Conservation (phyloP, 768 basidiomycete species). For the Cantharellus cinnabarinus region DNA sequence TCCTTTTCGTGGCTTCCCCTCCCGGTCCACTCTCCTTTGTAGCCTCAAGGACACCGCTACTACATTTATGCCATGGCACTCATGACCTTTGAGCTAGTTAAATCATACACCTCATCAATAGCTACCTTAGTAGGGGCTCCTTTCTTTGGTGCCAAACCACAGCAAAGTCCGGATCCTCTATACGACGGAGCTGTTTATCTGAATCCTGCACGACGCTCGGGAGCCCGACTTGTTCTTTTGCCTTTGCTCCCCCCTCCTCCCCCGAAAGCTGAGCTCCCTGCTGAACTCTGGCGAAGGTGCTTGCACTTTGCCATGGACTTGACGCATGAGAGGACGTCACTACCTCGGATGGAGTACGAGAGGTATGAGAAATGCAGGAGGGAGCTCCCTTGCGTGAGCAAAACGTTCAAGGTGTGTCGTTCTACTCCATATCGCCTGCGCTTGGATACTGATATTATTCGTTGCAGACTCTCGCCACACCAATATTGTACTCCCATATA, state of each 20-base stretch:
- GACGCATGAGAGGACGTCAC: background rate
- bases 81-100: background rate
- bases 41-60: background rate
- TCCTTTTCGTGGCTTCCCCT: background rate
- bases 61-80: background rate
- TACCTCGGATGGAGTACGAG: background rate
- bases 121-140: background rate
- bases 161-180: background rate
- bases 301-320: slow-evolving; percentile 3
- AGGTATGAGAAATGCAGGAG: background rate
- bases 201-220: slow-evolving; percentile 1
- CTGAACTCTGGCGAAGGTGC: slow-evolving; percentile 7
- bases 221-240: background rate
- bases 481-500: slow-evolving; percentile 42
- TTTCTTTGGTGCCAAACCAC: background rate
- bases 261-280: slow-evolving; percentile 6
- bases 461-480: slow-evolving; percentile 39
- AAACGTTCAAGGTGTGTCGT: slow-evolving; percentile 18
- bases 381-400: slow-evolving; percentile 22
- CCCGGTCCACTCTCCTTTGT: background rate
- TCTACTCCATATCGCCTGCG: slow-evolving; percentile 14
- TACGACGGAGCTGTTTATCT: background rate
- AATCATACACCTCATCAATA: background rate
- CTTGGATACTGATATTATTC: background rate
- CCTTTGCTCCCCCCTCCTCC: background rate